Percentiles rank a stretch among this genome's conserved stretches.
These are phyloP conservation scores for Nannochloris sp. DNA, from an alignment of 139 green algal species.

Conservation along the genomic window DNA sequence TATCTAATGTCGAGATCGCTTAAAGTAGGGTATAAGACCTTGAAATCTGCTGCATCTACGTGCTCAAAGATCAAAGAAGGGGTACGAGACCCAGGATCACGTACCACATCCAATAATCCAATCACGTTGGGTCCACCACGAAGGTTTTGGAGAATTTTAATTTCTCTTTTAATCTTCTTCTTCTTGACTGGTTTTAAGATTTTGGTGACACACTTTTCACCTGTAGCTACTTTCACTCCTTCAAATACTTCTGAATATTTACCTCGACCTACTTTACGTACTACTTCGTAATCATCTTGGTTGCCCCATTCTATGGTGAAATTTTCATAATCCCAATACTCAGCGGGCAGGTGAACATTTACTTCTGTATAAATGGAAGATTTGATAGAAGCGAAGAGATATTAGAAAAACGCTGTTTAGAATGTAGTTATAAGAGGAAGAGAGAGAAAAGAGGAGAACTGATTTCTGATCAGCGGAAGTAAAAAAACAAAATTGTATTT, in stretches of 20 bases:
- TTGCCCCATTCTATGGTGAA: conserved; percentile 73
- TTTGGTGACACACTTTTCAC: conserved; percentile 90
- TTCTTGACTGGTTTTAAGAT: conserved; percentile 99
- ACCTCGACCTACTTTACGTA: conserved; percentile 89
- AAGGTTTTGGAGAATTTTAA: conserved; percentile 98
- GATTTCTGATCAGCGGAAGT: neutral
- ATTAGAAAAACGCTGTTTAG: neutral
- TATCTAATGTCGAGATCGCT: conserved; percentile 95
- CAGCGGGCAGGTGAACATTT: conserved; percentile 58
- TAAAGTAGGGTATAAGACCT: conserved; percentile 95
- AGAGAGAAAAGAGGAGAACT: neutral
- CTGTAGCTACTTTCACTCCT: conserved; percentile 68
- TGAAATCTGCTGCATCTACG: conserved; percentile 88
- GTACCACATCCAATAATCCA: conserved; percentile 91
- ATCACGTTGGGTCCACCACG: conserved; percentile 96
- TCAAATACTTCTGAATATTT: conserved; percentile 99
- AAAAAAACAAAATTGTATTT: neutral
- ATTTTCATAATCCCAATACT: conserved; percentile 97
- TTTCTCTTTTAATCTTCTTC: conserved; percentile 94
- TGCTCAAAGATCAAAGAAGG: conserved; percentile 96
- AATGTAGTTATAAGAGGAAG: neutral
- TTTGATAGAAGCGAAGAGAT: neutral
- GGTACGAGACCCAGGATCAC: conserved; percentile 87
- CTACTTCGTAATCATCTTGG: conserved; percentile 95
- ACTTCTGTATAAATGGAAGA: conserved; percentile 45